Evolutionary conservation across 768 basidiomycete species (phyloP).

Genomic region (Hysterangium stoloniferum): DNA sequence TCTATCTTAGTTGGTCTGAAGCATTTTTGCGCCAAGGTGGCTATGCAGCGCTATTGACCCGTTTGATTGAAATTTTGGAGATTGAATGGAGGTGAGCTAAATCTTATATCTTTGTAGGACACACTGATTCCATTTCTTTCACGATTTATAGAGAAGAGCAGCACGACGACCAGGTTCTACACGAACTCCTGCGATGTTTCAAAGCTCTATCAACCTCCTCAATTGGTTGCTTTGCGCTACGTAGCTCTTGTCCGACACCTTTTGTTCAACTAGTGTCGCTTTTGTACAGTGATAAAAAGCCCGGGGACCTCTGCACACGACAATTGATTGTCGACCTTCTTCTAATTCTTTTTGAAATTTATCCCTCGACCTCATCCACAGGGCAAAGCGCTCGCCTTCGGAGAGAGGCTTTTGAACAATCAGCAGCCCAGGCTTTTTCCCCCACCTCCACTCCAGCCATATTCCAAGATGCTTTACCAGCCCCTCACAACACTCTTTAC

Average conservation of each 20-base stretch:
- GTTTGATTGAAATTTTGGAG: conserved; percentile 85
- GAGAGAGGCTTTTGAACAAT: conserved; percentile 5
- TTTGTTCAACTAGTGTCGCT: conserved; percentile 77
- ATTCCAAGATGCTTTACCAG: conserved; percentile 61
- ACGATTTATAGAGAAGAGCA: conserved; percentile 76
- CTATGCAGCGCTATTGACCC: conserved; percentile 73
- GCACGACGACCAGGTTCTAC: conserved; percentile 90
- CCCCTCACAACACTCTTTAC: conserved; percentile 65
- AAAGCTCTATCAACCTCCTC: conserved; percentile 88
- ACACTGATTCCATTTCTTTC: not conserved
- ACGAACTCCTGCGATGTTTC: conserved; percentile 88
- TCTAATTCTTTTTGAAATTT: conserved; percentile 82
- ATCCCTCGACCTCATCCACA: conserved; percentile 56
- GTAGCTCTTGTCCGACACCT: conserved; percentile 83
- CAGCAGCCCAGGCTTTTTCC: not conserved
- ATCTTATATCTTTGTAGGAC: not conserved
- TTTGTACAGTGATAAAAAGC: conserved; percentile 96
- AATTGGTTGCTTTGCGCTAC: conserved; percentile 83
- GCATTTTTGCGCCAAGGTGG: conserved; percentile 80
- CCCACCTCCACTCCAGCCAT: conserved; percentile 34
- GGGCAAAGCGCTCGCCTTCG: conserved; percentile 19
- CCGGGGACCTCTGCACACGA: conserved; percentile 84
- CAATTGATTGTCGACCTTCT: conserved; percentile 88
- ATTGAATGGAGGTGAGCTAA: conserved; percentile 87
- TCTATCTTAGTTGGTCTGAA: conserved; percentile 68